Percentiles rank a stretch among this genome's conserved stretches.
These are phyloP conservation scores for Solanum ossicruentum DNA, from an alignment of 257 asterid species.

Conservation along the genomic window DNA sequence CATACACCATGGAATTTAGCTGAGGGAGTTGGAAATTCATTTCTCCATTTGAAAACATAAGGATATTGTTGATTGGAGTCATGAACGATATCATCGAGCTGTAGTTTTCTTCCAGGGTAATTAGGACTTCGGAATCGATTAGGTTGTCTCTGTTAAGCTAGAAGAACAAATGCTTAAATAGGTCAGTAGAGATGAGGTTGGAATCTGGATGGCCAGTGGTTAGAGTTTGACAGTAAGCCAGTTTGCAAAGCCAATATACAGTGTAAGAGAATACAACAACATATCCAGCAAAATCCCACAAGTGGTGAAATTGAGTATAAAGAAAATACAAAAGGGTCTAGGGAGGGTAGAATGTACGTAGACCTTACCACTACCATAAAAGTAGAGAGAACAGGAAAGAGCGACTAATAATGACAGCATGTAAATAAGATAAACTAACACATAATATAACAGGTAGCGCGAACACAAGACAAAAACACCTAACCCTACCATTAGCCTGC, in stretches of 20 bases:
- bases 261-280: neutral
- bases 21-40: neutral
- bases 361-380: too few species aligned
- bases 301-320: too few species aligned
- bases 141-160: neutral
- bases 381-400: too few species aligned
- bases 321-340: too few species aligned
- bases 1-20: neutral
- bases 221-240: neutral
- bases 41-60: neutral
- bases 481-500: too few species aligned
- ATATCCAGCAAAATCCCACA: too few species aligned
- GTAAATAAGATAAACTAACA: too few species aligned
- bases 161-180: neutral
- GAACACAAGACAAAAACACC: too few species aligned
- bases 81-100: neutral
- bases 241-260: neutral
- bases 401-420: too few species aligned
- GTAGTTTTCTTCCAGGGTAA: neutral
- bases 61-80: neutral
- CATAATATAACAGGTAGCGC: too few species aligned
- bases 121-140: neutral
- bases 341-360: too few species aligned
- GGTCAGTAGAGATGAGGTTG: neutral
- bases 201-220: neutral